Percentiles rank a stretch among this genome's conserved stretches.
phyloP scores from a whole-genome alignment of 305 asterid genomes.

The Fraxinus platypoda region DNA sequence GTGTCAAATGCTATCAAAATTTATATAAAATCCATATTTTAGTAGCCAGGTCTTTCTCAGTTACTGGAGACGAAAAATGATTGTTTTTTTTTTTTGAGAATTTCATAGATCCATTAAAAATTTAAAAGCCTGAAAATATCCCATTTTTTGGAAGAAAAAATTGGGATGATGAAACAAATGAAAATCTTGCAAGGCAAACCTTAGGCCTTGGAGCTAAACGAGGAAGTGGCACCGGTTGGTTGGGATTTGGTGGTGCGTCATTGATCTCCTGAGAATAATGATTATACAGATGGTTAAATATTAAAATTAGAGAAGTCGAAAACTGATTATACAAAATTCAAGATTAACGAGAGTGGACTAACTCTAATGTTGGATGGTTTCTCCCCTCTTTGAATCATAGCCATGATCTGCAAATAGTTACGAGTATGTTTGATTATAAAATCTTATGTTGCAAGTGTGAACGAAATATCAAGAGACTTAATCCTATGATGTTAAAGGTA shows the following conservation, averaged over 20 bases:
- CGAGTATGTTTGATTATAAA: neutral
- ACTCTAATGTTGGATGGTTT: constrained; percentile 87
- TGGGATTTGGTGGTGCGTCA: constrained; percentile 93
- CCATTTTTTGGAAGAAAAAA: neutral
- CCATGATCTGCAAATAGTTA: constrained; percentile 65
- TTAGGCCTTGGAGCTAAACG: constrained; percentile 68
- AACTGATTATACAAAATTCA: constrained; percentile 6
- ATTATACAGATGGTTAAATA: constrained; percentile 4
- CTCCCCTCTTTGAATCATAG: constrained; percentile 94
- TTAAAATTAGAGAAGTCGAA: constrained; percentile 6
- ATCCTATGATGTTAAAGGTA: neutral
- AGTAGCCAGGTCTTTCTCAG: neutral
- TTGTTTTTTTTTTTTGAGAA: too few species aligned
- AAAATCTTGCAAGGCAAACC: constrained; percentile 42
- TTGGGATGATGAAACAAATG: constrained; percentile 1
- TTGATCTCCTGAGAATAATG: constrained; percentile 65
- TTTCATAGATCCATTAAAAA: neutral
- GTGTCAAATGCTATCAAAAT: neutral
- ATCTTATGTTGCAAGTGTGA: neutral
- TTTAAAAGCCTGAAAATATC: neutral
- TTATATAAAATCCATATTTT: neutral
- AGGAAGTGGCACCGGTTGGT: constrained; percentile 78
- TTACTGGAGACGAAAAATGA: neutral
- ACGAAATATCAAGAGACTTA: neutral
- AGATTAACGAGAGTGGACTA: constrained; percentile 24